Conservation (phyloP, 2,329 filamentous ascomycete genomes). For the Pezicula radicicola region DNA sequence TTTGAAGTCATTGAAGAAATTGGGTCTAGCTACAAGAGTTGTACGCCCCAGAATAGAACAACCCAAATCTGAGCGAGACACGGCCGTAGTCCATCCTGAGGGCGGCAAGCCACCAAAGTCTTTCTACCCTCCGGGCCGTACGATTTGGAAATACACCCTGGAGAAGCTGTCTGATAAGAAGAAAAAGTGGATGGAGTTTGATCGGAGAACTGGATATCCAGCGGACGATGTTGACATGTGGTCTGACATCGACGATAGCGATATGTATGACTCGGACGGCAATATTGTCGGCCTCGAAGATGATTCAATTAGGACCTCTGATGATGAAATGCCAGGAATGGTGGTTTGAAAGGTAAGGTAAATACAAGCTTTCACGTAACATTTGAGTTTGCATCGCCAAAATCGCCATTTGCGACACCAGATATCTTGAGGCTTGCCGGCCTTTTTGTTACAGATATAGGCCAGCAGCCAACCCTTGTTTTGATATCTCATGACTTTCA, state of each 20-base stretch:
- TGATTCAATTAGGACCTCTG: not conserved
- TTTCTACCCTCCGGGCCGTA: conserved; percentile 5
- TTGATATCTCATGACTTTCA: no score
- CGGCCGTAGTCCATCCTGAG: conserved; percentile 7
- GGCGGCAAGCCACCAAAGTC: conserved; percentile 13
- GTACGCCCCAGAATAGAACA: conserved; percentile 2
- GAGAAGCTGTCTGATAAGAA: conserved; percentile 1
- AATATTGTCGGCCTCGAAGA: not conserved
- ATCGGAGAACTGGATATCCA: conserved; percentile 7
- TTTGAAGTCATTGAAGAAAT: conserved; percentile 7
- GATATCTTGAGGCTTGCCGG: no score
- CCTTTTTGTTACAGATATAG: no score
- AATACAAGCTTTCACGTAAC: no score
- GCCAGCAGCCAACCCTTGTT: no score
- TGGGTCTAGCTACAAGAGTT: conserved; percentile 6
- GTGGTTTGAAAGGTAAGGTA: no score
- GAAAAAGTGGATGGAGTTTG: conserved; percentile 18
- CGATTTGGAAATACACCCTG: conserved; percentile 16
- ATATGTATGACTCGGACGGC: not conserved
- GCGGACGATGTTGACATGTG: conserved; percentile 2
- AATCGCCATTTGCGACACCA: no score
- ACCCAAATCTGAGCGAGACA: conserved; percentile 1
- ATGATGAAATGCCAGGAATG: not conserved
- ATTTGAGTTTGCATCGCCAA: no score
- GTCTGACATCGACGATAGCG: conserved; percentile 1